phyloP scores from a whole-genome alignment of 805 yeast genomes.

The Metschnikowia dekortorum region DNA sequence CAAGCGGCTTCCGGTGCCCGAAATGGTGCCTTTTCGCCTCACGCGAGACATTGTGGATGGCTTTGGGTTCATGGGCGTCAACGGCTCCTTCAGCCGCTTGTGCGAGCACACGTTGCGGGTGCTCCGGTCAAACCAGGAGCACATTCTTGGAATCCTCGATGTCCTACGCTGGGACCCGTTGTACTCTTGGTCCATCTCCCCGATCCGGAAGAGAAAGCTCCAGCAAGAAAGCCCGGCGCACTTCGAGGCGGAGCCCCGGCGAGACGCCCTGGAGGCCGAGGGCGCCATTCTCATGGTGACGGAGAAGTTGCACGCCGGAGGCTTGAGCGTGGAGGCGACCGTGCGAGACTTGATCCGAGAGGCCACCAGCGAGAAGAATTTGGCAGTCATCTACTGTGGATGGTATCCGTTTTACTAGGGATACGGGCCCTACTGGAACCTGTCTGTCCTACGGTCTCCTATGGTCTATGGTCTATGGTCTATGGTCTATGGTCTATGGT shows the following conservation, averaged over 20 bases:
- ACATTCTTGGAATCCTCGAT: conserved; percentile 75
- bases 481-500: no score
- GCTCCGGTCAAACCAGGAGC: conserved; percentile 58
- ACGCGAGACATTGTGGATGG: conserved; percentile 92
- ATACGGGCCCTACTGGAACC: no score
- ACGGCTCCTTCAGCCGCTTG: conserved; percentile 69
- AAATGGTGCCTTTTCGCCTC: conserved; percentile 86
- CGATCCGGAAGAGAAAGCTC: conserved; percentile 53
- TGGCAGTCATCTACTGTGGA: conserved; percentile 75
- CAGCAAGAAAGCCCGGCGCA: conserved; percentile 36
- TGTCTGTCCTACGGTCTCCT: no score
- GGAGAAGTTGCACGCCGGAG: conserved; percentile 61
- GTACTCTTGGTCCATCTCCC: conserved; percentile 87
- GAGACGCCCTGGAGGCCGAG: conserved; percentile 67
- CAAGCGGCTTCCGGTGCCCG: conserved; percentile 76
- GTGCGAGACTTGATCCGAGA: conserved; percentile 76
- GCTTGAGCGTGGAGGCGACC: conserved; percentile 75
- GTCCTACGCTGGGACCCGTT: conserved; percentile 90
- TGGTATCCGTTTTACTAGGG: conserved; percentile 71
- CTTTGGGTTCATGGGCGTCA: conserved; percentile 80
- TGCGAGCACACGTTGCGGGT: conserved; percentile 72
- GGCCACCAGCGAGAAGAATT: conserved; percentile 63
- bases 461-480: no score
- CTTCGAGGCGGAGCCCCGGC: conserved; percentile 20
- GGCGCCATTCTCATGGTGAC: conserved; percentile 71